Base-by-base conservation (phyloP, 2,329 filamentous ascomycete genomes). In the Colletotrichum orchidophilum region DNA sequence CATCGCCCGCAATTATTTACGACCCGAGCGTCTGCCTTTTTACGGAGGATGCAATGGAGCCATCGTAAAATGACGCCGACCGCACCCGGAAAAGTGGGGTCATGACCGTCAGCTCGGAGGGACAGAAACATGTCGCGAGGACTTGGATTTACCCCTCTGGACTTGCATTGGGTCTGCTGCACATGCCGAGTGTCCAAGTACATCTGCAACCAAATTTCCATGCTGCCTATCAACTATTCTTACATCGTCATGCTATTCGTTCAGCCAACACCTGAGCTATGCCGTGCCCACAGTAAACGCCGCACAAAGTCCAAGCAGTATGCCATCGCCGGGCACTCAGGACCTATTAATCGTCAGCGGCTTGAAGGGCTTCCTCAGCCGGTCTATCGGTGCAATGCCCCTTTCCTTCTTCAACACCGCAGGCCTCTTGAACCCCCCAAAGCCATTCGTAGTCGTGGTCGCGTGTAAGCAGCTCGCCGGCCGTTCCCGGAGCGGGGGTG, bases 341-440 rank as follows among this genome's bases (percentile, higher is more conserved):
- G 59, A 53, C 27, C 85, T 82, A 69, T 84, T 86, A 24, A 89
- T 85, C 12, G 87, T 89, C 74, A 89, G 79, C 53, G 86, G 86
- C 78, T 88, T 89, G 68, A 90, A 90, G 6, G 88, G 88, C 75
- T 85, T 88, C 65, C 83, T 82, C 59, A 89, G 76, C 74, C 82
- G 83, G 60, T 87, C 84, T 76, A 90, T 83, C 0, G 85, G 84
- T 52, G 85, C 81, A 35, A 87, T 82, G 0, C 83, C 81, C 3
- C 82, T 84, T 49, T 27, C 79, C 75, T 21, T 78, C 76, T 72
- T 74, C 5, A 88, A 74, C 0, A 82, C 82, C 1, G 81, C 80
- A 3, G 86, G 85, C 65, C 85, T 82, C 75, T 84, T 83, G 61
- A 87, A 77, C 50, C 82, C 77, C 62, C 77, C 80, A 57, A 79